Percentiles rank a stretch among this genome's conserved stretches.
phyloP scores from a whole-genome alignment of 164 flowering plant species.

The Sedum album region DNA sequence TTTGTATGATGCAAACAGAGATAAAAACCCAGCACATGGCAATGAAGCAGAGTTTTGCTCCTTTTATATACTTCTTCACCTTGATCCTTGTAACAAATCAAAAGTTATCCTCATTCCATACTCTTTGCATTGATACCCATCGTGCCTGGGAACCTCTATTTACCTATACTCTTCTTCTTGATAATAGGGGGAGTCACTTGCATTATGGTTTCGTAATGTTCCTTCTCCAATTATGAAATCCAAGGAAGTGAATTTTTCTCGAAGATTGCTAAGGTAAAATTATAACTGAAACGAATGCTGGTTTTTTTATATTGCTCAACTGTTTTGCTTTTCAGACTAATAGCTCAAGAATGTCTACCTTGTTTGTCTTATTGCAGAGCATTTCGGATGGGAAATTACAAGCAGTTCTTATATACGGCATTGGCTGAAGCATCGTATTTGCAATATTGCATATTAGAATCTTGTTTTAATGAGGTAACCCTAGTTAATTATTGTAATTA shows the following conservation, averaged over 20 bases:
- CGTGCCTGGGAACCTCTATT: slow-evolving; percentile 5
- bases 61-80: slow-evolving; percentile 73
- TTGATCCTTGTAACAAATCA: slow-evolving; percentile 43
- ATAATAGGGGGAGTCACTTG: slow-evolving; percentile 63
- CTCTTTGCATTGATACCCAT: slow-evolving; percentile 3
- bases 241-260: slow-evolving; percentile 64
- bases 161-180: slow-evolving; percentile 3
- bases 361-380: slow-evolving; percentile 26
- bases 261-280: slow-evolving; percentile 58
- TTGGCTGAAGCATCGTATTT: slow-evolving; percentile 62
- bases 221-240: slow-evolving; percentile 43
- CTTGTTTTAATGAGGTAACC: slow-evolving; percentile 56
- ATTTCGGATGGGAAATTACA: slow-evolving; percentile 56
- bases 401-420: slow-evolving; percentile 36
- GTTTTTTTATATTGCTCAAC: neutral
- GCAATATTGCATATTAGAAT: slow-evolving; percentile 71
- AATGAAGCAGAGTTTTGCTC: slow-evolving; percentile 78
- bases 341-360: neutral
- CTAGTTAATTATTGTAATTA: neutral
- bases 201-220: slow-evolving; percentile 57
- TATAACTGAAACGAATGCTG: neutral
- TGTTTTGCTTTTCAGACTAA: neutral
- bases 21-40: slow-evolving; percentile 18
- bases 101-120: slow-evolving; percentile 27
- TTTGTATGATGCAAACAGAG: slow-evolving; percentile 50